Conservation (phyloP, 1,284 basidiomycete species). For the Hypsizygus ulmarius region DNA sequence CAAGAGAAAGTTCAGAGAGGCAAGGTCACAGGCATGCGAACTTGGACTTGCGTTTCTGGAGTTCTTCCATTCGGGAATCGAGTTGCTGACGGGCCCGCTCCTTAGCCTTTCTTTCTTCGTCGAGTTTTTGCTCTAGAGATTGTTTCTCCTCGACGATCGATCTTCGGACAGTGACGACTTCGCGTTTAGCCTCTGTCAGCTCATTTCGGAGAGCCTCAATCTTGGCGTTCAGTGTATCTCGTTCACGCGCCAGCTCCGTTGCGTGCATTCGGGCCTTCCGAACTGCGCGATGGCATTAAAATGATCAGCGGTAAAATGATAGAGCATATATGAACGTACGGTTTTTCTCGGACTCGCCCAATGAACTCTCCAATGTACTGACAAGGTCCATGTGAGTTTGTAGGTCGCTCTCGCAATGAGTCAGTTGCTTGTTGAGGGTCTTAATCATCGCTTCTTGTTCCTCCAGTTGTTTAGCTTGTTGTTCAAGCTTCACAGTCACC, state of each 20-base stretch:
- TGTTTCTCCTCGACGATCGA: conserved; percentile 85
- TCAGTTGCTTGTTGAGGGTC: conserved; percentile 87
- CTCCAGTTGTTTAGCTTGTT: conserved; percentile 72
- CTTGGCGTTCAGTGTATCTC: conserved; percentile 68
- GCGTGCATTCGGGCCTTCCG: conserved; percentile 89
- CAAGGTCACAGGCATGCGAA: conserved; percentile 69
- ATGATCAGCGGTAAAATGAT: conserved; percentile 19
- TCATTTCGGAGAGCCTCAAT: conserved; percentile 66
- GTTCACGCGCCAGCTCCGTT: conserved; percentile 80
- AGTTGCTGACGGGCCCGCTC: conserved; percentile 81
- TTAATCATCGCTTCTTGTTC: conserved; percentile 90
- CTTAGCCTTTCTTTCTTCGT: conserved; percentile 80
- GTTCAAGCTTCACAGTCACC: conserved; percentile 57
- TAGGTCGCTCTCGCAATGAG: conserved; percentile 87
- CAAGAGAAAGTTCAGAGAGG: conserved; percentile 9
- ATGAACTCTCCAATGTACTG: conserved; percentile 74
- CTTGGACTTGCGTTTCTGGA: conserved; percentile 79
- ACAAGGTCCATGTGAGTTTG: conserved; percentile 92
- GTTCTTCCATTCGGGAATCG: conserved; percentile 81
- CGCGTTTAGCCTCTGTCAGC: conserved; percentile 71
- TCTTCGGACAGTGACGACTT: conserved; percentile 72
- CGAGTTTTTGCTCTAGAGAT: conserved; percentile 72
- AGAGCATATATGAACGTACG: conserved; percentile 52
- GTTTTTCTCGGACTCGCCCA: conserved; percentile 89
- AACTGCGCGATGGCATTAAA: conserved; percentile 42